Evolutionary conservation across 805 yeast species (phyloP).

Genomic region (Lipomyces mesembrius): DNA sequence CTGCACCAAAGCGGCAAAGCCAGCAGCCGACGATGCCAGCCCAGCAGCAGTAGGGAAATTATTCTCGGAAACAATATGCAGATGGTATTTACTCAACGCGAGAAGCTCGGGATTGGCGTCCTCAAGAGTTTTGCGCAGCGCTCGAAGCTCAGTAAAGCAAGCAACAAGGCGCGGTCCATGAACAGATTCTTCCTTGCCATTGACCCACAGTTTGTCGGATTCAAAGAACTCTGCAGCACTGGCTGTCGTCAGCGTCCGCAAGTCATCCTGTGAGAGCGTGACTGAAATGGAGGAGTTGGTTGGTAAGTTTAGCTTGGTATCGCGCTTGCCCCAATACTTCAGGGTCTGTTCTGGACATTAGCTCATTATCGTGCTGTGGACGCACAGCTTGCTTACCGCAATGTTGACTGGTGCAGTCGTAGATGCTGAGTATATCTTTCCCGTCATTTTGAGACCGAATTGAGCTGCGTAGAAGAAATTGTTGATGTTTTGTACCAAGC

Average conservation of each 20-base stretch:
- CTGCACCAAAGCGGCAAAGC: slow-evolving; percentile 91
- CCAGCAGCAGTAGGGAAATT: slow-evolving; percentile 99
- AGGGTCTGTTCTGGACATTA: slow-evolving; percentile 60
- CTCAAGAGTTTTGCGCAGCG: slow-evolving; percentile 67
- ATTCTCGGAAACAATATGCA: slow-evolving; percentile 88
- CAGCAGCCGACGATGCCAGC: slow-evolving; percentile 96
- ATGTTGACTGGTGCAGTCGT: slow-evolving; percentile 97
- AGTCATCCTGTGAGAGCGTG: slow-evolving; percentile 86
- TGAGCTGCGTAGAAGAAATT: neutral
- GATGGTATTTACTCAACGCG: slow-evolving; percentile 59
- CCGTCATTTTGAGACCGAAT: slow-evolving; percentile 11
- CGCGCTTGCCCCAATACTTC: slow-evolving; percentile 99
- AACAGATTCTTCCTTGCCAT: slow-evolving; percentile 80
- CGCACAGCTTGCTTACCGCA: slow-evolving; percentile 63
- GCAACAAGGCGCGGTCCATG: slow-evolving; percentile 56
- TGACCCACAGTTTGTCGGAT: slow-evolving; percentile 78
- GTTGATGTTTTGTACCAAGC: neutral
- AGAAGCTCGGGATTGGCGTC: slow-evolving; percentile 58
- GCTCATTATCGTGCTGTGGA: neutral
- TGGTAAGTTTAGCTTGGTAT: slow-evolving; percentile 83
- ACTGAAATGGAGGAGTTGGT: slow-evolving; percentile 96
- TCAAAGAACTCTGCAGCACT: slow-evolving; percentile 62
- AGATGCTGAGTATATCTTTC: slow-evolving; percentile 64
- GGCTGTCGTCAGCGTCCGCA: slow-evolving; percentile 90
- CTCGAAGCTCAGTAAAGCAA: slow-evolving; percentile 76